Evolutionary conservation across 305 asterid species (phyloP), one percentile per base, ranked within the genome.

Genomic region (Coffea humblotiana): DNA sequence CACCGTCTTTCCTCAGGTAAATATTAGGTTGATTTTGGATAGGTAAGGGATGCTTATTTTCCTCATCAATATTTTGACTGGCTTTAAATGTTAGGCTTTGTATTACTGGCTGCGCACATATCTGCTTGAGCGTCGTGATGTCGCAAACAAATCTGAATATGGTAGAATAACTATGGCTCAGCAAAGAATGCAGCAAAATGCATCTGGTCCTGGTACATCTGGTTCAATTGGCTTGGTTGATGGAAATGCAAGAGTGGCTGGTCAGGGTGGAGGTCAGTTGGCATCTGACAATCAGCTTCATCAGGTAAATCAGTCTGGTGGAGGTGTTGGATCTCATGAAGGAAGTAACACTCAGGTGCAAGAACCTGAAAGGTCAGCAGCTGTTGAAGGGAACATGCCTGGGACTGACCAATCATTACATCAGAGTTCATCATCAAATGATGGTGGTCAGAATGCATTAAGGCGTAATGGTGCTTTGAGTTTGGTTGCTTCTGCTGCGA

Each of bases 101-200:
- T 96, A 96, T 88, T 96, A 96, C 90, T 96, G 99, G 99, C 93
- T 96, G 65, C 97, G 99, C 74, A 96, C 99, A 6, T 96, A 96
- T 86, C 88, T 96, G 81, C 99, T 96, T 21, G 99, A 96, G 82
- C 98, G 99, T 68, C 98, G 99, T 74, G 99, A 96, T 86, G 98
- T 94, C 72, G 98, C 99, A 56, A 94, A 90, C 87, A 96, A 94
- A 87, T 93, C 99, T 83, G 99, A 96, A 83, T 92, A 87, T 76
- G 90, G 97, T 83, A 94, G 99, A 88, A 91, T 94, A 93, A 97
- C 97, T 74, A 92, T 96, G 97, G 98, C 98, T 79, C 98, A 91
- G 85, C 99, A 96, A 88, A 90, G 99, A 80, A 91, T 96, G 99
- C 98, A 96, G 89, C 99, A 94, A 87, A 93, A 87, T 78, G 86